Conservation (phyloP, 1,284 basidiomycete genomes). For the Ustilago lituana region DNA sequence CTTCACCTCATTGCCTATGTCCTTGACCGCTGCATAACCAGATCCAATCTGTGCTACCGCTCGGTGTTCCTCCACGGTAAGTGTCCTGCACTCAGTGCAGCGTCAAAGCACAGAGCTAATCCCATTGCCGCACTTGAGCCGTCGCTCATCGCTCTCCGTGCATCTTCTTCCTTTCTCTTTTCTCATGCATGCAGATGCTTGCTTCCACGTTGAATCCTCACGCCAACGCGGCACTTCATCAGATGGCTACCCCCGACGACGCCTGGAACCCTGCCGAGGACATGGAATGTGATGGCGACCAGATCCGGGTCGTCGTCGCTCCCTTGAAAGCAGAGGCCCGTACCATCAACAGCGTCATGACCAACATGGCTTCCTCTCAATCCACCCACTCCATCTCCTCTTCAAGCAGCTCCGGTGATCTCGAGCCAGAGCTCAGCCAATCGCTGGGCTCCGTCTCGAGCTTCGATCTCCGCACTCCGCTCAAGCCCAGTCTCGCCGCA, state of each 20-base stretch:
- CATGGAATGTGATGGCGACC: conserved; percentile 45
- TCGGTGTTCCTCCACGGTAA: conserved; percentile 13
- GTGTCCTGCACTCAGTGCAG: not conserved
- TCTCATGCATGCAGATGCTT: conserved; percentile 20
- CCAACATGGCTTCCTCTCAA: conserved; percentile 39
- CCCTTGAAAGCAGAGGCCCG: not conserved
- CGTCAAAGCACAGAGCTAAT: too few relatives aligned
- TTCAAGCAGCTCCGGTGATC: conserved; percentile 35
- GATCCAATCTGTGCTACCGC: conserved; percentile 6
- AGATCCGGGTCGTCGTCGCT: conserved; percentile 15
- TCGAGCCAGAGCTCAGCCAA: conserved; percentile 54
- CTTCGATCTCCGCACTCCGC: conserved; percentile 54
- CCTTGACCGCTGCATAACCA: conserved; percentile 4
- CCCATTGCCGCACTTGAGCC: not conserved
- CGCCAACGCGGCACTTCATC: conserved; percentile 20
- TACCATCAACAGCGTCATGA: conserved; percentile 17
- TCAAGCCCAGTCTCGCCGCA: conserved; percentile 40
- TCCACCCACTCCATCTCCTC: conserved; percentile 47
- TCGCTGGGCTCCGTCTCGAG: conserved; percentile 53
- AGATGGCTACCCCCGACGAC: conserved; percentile 8
- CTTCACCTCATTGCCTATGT: conserved; percentile 13
- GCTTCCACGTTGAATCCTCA: conserved; percentile 21
- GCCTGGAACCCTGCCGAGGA: conserved; percentile 43
- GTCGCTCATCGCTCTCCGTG: conserved; percentile 6
- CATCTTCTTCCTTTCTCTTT: not conserved